Conservation (phyloP, 345 rosid species). For the Ceriops decandra region DNA sequence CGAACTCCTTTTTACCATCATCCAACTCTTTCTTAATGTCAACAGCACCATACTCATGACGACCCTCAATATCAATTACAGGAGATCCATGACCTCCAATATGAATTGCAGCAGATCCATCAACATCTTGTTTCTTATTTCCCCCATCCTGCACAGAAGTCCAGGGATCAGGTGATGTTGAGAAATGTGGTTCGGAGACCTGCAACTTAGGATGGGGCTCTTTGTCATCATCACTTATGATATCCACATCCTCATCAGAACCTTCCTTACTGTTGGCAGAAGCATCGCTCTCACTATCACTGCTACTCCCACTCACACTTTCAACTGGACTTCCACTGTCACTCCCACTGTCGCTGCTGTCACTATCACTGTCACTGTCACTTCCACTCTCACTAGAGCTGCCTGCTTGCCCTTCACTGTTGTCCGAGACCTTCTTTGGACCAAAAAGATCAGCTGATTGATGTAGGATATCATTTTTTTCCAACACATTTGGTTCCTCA, state of each 20-base stretch:
- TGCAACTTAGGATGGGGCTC: constrained; percentile 44
- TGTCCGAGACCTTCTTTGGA: constrained; percentile 59
- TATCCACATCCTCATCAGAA: constrained; percentile 94
- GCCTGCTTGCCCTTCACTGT: constrained; percentile 57
- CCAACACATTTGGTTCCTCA: constrained; percentile 38
- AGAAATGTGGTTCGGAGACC: constrained; percentile 32
- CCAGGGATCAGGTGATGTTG: constrained; percentile 33
- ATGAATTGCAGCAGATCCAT: constrained; percentile 23
- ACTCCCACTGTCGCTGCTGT: constrained; percentile 63
- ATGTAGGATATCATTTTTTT: constrained; percentile 46
- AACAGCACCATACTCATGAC: constrained; percentile 38
- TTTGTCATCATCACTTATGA: constrained; percentile 82
- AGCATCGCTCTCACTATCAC: constrained; percentile 89
- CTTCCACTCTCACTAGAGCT: constrained; percentile 87
- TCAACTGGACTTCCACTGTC: constrained; percentile 53
- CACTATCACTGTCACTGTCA: constrained; percentile 63
- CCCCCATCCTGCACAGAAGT: constrained; percentile 32
- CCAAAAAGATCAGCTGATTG: constrained; percentile 55
- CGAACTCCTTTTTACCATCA: constrained; percentile 54
- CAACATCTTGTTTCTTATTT: constrained; percentile 45
- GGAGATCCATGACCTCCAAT: constrained; percentile 40
- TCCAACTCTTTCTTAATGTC: constrained; percentile 52
- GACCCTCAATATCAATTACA: constrained; percentile 46
- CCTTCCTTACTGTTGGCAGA: constrained; percentile 83
- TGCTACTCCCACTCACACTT: constrained; percentile 77